Conservation (phyloP, 202 grass and related monocot genomes). For the Musa balbisiana region DNA sequence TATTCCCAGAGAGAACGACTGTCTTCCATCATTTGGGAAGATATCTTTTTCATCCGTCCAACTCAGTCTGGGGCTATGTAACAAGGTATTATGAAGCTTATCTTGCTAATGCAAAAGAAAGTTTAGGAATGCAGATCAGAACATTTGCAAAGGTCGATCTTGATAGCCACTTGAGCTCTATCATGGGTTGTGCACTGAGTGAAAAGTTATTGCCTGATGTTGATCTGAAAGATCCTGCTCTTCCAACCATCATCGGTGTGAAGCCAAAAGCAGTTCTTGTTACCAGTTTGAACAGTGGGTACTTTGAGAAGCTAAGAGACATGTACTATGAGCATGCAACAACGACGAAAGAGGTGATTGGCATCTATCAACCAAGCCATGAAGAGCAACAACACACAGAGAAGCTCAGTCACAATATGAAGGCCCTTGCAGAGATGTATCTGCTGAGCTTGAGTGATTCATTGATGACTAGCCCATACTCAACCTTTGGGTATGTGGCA, state of each 20-base stretch:
- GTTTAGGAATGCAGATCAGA: conserved; percentile 45
- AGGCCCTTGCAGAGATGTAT: conserved; percentile 49
- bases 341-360: neutral
- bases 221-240: conserved; percentile 8
- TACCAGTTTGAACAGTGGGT: conserved; percentile 28
- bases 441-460: conserved; percentile 62
- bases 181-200: conserved; percentile 32
- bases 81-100: conserved; percentile 36
- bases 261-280: conserved; percentile 44
- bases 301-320: conserved; percentile 36
- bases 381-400: conserved; percentile 19
- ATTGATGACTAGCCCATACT: conserved; percentile 39
- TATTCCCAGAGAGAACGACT: conserved; percentile 50
- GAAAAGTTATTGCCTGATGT: conserved; percentile 47
- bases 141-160: conserved; percentile 15
- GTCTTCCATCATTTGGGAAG: conserved; percentile 54
- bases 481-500: conserved; percentile 49
- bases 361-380: conserved; percentile 10
- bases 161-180: conserved; percentile 33
- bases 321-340: conserved; percentile 9
- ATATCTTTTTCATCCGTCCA: conserved; percentile 64
- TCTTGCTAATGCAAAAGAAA: conserved; percentile 32
- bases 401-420: conserved; percentile 30
- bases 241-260: neutral
- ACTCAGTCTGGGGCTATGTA: conserved; percentile 52